phyloP scores from a whole-genome alignment of 2,329 filamentous ascomycete species.

The Metarhizium anisopliae region DNA sequence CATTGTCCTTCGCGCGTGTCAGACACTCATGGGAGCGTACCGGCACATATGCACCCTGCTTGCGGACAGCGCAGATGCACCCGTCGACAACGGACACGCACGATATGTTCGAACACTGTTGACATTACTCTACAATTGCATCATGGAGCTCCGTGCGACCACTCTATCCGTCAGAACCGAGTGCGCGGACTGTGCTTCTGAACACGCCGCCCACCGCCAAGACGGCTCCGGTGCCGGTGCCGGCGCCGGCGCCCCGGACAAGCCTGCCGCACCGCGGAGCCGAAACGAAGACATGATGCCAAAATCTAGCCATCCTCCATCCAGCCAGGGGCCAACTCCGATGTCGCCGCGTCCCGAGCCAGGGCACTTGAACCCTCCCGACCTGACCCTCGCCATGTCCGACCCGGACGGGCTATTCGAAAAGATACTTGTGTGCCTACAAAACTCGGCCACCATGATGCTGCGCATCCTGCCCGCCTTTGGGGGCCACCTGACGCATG shows the following conservation, averaged over 20 bases:
- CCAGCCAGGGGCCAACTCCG: no score
- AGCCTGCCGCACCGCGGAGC: no score
- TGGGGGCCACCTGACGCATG: neutral
- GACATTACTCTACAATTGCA: constrained; percentile 56
- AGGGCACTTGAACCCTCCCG: no score
- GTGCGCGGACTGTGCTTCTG: neutral
- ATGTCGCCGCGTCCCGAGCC: neutral
- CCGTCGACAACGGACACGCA: constrained; percentile 56
- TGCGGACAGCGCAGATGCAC: constrained; percentile 51
- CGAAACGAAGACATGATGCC: no score
- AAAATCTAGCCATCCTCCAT: no score
- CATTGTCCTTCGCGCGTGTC: constrained; percentile 52
- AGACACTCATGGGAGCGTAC: constrained; percentile 55
- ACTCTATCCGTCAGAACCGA: neutral
- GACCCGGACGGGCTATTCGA: neutral
- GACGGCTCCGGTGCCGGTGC: neutral
- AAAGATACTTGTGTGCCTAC: neutral
- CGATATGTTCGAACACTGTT: constrained; percentile 57
- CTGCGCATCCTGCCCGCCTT: neutral
- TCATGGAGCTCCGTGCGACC: constrained; percentile 56
- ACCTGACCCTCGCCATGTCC: neutral
- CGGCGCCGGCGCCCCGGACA: no score
- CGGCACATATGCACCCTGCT: constrained; percentile 39
- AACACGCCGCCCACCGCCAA: neutral
- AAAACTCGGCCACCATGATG: neutral